Conservation (phyloP, 208 protist species). For the Trypanosoma lewisi region DNA sequence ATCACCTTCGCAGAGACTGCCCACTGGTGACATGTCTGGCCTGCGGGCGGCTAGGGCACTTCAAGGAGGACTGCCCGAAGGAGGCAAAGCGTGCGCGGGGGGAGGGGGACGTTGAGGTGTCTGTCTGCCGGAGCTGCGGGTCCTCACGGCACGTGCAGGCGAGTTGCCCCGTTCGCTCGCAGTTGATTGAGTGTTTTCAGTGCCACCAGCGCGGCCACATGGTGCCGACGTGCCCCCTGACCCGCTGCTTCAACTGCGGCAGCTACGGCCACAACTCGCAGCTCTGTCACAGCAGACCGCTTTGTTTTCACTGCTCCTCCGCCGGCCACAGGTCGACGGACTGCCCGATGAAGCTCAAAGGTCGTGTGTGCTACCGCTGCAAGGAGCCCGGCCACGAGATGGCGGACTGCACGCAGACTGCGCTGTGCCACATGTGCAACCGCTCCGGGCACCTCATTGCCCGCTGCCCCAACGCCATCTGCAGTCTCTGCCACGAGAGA, state of each 20-base stretch:
- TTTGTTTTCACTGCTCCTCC: constrained; percentile 88
- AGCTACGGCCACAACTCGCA: constrained; percentile 82
- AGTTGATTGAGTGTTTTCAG: constrained; percentile 78
- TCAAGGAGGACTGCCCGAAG: constrained; percentile 49
- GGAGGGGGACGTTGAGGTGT: constrained; percentile 30
- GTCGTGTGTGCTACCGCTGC: constrained; percentile 86
- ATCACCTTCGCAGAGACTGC: constrained; percentile 61
- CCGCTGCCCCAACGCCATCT: constrained; percentile 70
- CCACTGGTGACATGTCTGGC: constrained; percentile 46
- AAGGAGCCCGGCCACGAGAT: constrained; percentile 86
- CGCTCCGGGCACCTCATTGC: constrained; percentile 72
- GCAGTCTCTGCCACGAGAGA: constrained; percentile 70
- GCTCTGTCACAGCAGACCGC: constrained; percentile 75
- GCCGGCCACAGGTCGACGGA: constrained; percentile 73
- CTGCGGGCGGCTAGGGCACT: constrained; percentile 63
- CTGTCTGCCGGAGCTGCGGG: constrained; percentile 69
- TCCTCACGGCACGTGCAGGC: constrained; percentile 74
- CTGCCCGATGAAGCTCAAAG: constrained; percentile 70
- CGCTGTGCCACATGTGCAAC: constrained; percentile 80
- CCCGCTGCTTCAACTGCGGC: constrained; percentile 89
- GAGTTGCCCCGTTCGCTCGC: constrained; percentile 58
- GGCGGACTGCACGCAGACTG: constrained; percentile 66
- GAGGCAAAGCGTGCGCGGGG: constrained; percentile 26
- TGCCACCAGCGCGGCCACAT: constrained; percentile 83
- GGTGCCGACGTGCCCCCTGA: constrained; percentile 79